Percentiles rank a stretch among this genome's conserved stretches.
Conservation (phyloP, 768 basidiomycete species). For the Mycena sanguinolenta region DNA sequence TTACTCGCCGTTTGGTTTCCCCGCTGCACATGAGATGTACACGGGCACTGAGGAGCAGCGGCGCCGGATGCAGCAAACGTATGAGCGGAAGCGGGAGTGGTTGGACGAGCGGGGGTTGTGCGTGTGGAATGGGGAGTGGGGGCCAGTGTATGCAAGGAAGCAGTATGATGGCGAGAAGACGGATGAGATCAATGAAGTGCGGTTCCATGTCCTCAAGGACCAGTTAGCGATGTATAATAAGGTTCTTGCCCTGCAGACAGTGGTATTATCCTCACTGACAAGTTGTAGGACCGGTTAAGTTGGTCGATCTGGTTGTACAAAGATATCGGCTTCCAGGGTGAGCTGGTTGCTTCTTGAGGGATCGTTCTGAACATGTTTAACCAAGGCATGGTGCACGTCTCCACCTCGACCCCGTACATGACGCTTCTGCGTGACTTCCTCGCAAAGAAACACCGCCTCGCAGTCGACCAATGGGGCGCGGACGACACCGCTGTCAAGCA, state of each 20-base stretch:
- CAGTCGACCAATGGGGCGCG: conserved; percentile 76
- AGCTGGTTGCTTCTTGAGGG: background rate
- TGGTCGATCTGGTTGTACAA: conserved; percentile 94
- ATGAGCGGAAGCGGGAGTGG: conserved; percentile 82
- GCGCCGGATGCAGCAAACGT: conserved; percentile 64
- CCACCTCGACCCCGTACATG: conserved; percentile 78
- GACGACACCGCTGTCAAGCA: conserved; percentile 68
- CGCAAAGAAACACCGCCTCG: conserved; percentile 84
- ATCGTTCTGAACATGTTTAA: background rate
- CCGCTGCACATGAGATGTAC: conserved; percentile 68
- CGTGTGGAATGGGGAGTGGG: conserved; percentile 89
- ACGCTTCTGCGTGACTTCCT: conserved; percentile 77
- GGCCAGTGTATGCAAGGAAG: conserved; percentile 81
- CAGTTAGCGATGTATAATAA: conserved; percentile 81
- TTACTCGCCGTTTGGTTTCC: conserved; percentile 82
- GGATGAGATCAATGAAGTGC: conserved; percentile 73
- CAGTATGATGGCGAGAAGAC: conserved; percentile 70
- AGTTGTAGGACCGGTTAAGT: conserved; percentile 67
- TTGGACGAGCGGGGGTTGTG: conserved; percentile 76
- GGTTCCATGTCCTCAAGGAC: conserved; percentile 78
- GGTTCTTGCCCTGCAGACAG: conserved; percentile 44
- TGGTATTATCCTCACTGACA: background rate
- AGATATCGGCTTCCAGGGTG: conserved; percentile 76
- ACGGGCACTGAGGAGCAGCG: conserved; percentile 65
- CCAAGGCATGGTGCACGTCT: conserved; percentile 80